Evolutionary conservation across 1,139 yeast genomes (phyloP).

Genomic region (Waltiozyma sp.): DNA sequence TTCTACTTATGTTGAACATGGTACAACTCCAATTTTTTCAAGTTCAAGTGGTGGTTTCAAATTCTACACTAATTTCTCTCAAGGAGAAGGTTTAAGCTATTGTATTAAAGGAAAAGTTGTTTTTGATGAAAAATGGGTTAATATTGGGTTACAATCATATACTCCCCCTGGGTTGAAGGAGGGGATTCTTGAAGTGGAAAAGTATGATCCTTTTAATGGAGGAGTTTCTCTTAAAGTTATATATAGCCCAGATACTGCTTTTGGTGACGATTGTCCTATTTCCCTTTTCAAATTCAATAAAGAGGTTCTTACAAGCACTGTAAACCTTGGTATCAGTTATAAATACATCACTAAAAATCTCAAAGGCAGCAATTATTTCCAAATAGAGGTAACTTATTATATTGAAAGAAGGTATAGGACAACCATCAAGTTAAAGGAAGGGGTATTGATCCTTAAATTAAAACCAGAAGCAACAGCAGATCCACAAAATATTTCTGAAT

Average conservation of each 20-base stretch:
- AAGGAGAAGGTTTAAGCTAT: constrained; percentile 25
- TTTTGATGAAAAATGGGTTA: constrained; percentile 24
- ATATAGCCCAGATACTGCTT: constrained; percentile 3
- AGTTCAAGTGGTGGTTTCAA: constrained; percentile 8
- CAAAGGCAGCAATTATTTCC: background rate
- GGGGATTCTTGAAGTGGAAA: constrained; percentile 12
- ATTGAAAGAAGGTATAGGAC: background rate
- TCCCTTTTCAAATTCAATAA: constrained; percentile 17
- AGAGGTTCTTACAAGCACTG: constrained; percentile 17
- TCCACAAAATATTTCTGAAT: background rate
- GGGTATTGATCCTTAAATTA: background rate
- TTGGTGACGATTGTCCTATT: constrained; percentile 5
- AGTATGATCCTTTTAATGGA: constrained; percentile 21
- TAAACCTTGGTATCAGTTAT: constrained; percentile 19
- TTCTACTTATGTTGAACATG: constrained; percentile 8
- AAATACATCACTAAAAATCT: constrained; percentile 11
- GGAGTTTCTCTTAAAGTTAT: constrained; percentile 21
- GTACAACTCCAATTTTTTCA: constrained; percentile 13
- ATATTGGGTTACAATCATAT: constrained; percentile 21
- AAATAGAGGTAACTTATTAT: background rate
- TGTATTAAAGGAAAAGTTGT: constrained; percentile 19
- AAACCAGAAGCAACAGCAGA: background rate
- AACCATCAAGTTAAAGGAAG: background rate
- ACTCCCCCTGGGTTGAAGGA: constrained; percentile 18
- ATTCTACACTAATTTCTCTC: constrained; percentile 27